phyloP scores from a whole-genome alignment of 2,329 filamentous ascomycete genomes.

The Exophiala alcalophila region DNA sequence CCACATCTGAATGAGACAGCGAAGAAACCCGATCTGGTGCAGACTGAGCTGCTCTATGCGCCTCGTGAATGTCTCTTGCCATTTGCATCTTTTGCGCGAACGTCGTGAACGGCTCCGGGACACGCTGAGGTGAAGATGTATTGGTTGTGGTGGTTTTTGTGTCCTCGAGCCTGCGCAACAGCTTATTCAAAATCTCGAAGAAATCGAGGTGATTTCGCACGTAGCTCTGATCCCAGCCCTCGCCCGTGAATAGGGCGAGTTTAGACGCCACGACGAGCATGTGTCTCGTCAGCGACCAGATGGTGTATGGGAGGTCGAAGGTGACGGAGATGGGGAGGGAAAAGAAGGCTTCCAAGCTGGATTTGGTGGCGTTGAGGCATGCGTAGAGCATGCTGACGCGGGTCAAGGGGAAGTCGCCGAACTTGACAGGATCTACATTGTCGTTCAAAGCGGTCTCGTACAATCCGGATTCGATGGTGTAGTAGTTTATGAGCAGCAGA shows the following conservation, averaged over 20 bases:
- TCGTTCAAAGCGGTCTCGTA: constrained; percentile 31
- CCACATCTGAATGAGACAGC: neutral
- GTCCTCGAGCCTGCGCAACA: constrained; percentile 28
- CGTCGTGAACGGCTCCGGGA: neutral
- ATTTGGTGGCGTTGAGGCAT: constrained; percentile 47
- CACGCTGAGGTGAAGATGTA: no score
- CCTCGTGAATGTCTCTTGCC: neutral
- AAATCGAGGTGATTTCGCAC: constrained; percentile 29
- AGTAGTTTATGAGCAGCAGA: constrained; percentile 31
- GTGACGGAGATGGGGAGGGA: constrained; percentile 45
- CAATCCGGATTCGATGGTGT: constrained; percentile 32
- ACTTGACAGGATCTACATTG: constrained; percentile 42
- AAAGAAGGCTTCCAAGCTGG: constrained; percentile 52
- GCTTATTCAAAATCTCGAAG: constrained; percentile 20
- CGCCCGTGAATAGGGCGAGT: constrained; percentile 28
- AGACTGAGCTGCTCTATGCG: neutral
- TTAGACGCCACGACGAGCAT: constrained; percentile 35
- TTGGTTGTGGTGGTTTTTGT: no score
- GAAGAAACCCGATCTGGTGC: neutral
- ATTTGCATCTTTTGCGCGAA: neutral
- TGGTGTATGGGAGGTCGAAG: constrained; percentile 47
- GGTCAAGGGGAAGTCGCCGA: constrained; percentile 38
- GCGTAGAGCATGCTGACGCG: constrained; percentile 52
- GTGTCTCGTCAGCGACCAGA: constrained; percentile 50
- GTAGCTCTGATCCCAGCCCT: constrained; percentile 33